phyloP scores from a whole-genome alignment of 176 grass and related monocot genomes.

The Oryza coarctata region DNA sequence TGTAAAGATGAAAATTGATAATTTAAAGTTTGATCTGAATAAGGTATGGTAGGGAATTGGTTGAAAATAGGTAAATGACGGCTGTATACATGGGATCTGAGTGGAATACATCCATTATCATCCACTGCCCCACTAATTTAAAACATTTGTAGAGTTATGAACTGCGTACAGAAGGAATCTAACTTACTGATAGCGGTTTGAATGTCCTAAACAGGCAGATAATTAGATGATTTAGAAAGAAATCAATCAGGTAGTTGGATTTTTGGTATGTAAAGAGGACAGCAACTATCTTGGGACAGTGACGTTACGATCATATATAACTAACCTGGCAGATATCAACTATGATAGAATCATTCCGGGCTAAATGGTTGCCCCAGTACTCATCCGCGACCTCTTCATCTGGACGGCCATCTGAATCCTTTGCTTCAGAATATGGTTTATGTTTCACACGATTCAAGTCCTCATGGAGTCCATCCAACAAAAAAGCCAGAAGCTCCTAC shows the following conservation, averaged over 20 bases:
- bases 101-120: neutral
- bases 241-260: neutral
- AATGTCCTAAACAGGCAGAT: neutral
- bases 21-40: neutral
- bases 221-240: constrained; percentile 26
- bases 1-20: neutral
- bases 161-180: constrained; percentile 5
- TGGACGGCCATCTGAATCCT: constrained; percentile 70
- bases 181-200: neutral
- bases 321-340: constrained; percentile 97
- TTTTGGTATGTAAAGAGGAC: neutral
- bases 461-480: constrained; percentile 98
- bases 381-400: constrained; percentile 92
- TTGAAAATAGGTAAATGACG: constrained; percentile 8
- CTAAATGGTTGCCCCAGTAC: constrained; percentile 95
- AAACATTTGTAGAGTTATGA: neutral
- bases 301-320: neutral
- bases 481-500: constrained; percentile 96
- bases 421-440: constrained; percentile 88
- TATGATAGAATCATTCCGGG: constrained; percentile 96
- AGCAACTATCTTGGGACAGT: constrained; percentile 7
- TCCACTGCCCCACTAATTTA: neutral
- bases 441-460: constrained; percentile 94
- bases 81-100: neutral
- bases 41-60: neutral